These are phyloP conservation scores for Tricholoma flavovirens DNA, from an alignment of 768 basidiomycete genomes.

Conservation along the genomic window DNA sequence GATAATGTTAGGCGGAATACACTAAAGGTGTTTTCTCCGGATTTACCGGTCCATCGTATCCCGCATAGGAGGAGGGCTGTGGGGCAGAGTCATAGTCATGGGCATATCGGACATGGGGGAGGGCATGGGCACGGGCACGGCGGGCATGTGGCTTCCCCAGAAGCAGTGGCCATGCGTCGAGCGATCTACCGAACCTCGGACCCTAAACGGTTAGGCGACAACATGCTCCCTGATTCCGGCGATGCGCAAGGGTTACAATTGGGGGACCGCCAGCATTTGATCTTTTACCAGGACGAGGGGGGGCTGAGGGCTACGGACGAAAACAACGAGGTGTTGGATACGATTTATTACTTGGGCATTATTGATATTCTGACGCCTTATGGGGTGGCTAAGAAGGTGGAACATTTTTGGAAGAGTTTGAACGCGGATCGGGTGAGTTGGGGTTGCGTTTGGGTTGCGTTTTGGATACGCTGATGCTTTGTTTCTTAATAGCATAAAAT, in stretches of 20 bases:
- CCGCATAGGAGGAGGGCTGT: constrained; percentile 50
- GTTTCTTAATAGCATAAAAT: constrained; percentile 72
- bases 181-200: constrained; percentile 77
- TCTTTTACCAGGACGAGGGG: constrained; percentile 97
- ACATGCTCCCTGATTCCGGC: constrained; percentile 15
- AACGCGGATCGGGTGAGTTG: constrained; percentile 76
- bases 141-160: constrained; percentile 41
- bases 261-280: constrained; percentile 64
- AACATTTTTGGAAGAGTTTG: constrained; percentile 91
- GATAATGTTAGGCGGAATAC: constrained; percentile 91
- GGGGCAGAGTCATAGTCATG: constrained; percentile 20
- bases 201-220: constrained; percentile 53
- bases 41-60: constrained; percentile 41
- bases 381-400: constrained; percentile 65
- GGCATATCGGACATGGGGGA: constrained; percentile 18
- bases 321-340: constrained; percentile 61
- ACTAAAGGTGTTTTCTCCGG: constrained; percentile 88
- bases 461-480: constrained; percentile 6
- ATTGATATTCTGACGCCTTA: constrained; percentile 98
- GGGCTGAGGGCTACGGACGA: constrained; percentile 90
- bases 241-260: constrained; percentile 20
- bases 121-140: constrained; percentile 26
- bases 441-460: neutral
- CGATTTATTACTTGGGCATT: constrained; percentile 90
- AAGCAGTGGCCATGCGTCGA: constrained; percentile 79